Conservation (phyloP, 1,284 basidiomycete species). For the Trichosporon sp. region DNA sequence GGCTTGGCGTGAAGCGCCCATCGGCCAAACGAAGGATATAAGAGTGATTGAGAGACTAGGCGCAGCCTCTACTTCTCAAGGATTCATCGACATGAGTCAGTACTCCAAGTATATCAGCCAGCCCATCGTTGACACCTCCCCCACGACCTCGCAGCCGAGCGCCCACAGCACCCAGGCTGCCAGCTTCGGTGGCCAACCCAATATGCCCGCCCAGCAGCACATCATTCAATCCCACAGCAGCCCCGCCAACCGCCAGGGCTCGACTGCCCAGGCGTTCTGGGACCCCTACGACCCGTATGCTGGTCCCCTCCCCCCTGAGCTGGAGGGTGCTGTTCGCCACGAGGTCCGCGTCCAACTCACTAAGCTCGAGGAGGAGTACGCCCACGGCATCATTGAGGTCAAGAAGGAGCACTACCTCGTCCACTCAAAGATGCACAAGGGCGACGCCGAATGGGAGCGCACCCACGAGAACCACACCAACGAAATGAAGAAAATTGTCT, state of each 20-base stretch:
- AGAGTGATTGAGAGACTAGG: no score
- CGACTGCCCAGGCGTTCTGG: background rate
- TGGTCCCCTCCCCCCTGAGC: background rate
- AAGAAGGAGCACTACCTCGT: background rate
- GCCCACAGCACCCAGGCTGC: background rate
- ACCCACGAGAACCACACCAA: background rate
- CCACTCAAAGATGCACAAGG: background rate
- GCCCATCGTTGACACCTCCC: background rate
- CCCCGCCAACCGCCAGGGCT: background rate
- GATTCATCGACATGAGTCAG: background rate
- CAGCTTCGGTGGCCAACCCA: background rate
- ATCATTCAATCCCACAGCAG: background rate
- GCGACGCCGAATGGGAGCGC: background rate
- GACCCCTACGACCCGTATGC: conserved; percentile 13
- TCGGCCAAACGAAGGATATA: no score
- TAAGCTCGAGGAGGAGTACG: conserved; percentile 3
- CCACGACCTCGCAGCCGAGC: background rate
- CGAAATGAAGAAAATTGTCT: background rate
- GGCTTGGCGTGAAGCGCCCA: no score
- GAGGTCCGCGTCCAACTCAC: conserved; percentile 6
- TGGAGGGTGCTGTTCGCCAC: conserved; percentile 5
- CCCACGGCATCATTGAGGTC: background rate
- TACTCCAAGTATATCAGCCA: background rate
- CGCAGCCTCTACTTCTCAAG: no score
- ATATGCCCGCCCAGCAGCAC: background rate